Evolutionary conservation across 2,329 filamentous ascomycete species (phyloP), one percentile per base, ranked within the genome.

Genomic region (Pseudopyricularia cyperi): DNA sequence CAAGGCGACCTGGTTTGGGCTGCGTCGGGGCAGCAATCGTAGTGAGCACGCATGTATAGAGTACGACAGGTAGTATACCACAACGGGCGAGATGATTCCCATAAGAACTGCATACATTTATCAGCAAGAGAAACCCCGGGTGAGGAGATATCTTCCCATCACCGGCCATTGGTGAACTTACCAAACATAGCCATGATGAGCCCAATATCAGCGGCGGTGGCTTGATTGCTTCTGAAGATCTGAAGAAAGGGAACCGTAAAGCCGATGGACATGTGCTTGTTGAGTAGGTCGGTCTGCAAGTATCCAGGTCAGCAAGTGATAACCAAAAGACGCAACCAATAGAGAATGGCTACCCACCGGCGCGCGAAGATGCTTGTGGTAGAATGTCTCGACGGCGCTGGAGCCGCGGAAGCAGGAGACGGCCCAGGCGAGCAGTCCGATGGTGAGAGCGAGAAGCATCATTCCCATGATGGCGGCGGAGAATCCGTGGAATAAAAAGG

Each of bases 241-340:
- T 71, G 71, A 2, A 75, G 61, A 2, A 77, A 66, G 0, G 75
- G 74, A 2, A 76, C 66, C 0, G 71, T 69, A 56, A 77, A 77
- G 3, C 71, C 74, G 6, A 76, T 59, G 0, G 74, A 73, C 56
- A 77, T 68, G 58, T 77, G 71, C 3, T 66, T 61, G 55, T 77
- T 77, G 51, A 77, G 66, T 9, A 76, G 66, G 48, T 76, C 68
- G 22, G 74, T 65, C 73, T 77, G 49, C 2, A 4, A 5, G 9
- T 32, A 26, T 24, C 5, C n/a, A 11, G 22, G 53, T 58, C n/a
- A 55, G 47, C 19, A 50, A 15, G n/a, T 4, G 7, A 12, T 11
- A 1, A 3, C 14, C 22, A 28, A n/a, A 4, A 9, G 42, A 12
- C 2, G 17, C 4, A 2, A 24, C 7, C 22, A 1, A 35, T 2